phyloP scores from a whole-genome alignment of 129 eudicot species.

The Lactuca saligna region DNA sequence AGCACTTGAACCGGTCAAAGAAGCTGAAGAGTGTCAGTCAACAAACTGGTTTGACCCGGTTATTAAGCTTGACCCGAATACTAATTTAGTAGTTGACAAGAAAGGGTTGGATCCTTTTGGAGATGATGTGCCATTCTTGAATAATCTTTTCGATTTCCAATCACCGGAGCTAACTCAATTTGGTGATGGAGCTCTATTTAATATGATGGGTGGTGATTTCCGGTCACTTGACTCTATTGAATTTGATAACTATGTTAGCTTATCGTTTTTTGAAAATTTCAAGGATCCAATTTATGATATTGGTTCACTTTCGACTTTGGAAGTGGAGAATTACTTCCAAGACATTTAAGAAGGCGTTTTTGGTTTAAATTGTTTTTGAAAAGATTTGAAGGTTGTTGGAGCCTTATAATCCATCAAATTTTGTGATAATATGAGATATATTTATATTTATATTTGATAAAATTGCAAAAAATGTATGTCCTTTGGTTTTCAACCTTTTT shows the following conservation, averaged over 20 bases:
- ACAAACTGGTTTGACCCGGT: slow-evolving; percentile 3
- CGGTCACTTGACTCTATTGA: slow-evolving; percentile 8
- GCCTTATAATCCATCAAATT: slow-evolving; percentile 8
- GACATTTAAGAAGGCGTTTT: slow-evolving; percentile 30
- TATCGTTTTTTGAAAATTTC: background rate
- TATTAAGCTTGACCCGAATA: background rate
- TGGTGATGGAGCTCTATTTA: slow-evolving; percentile 23
- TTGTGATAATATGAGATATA: slow-evolving; percentile 11
- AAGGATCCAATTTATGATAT: slow-evolving; percentile 28
- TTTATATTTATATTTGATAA: background rate
- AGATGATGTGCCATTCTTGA: slow-evolving; percentile 31
- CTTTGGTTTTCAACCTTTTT: too few species aligned
- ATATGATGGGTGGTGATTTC: slow-evolving; percentile 20
- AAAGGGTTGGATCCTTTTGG: slow-evolving; percentile 11
- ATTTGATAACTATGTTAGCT: slow-evolving; percentile 15
- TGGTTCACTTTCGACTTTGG: slow-evolving; percentile 23
- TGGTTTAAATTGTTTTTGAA: slow-evolving; percentile 8
- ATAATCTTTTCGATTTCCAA: slow-evolving; percentile 29
- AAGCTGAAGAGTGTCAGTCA: slow-evolving; percentile 24
- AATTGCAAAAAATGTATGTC: too few species aligned
- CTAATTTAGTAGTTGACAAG: background rate
- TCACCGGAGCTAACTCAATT: slow-evolving; percentile 36
- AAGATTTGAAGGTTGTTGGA: background rate
- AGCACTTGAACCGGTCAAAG: slow-evolving; percentile 21
- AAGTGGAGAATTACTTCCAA: slow-evolving; percentile 49